Base-by-base conservation (phyloP, 208 protist genomes). In the Phytomonas sp. region DNA sequence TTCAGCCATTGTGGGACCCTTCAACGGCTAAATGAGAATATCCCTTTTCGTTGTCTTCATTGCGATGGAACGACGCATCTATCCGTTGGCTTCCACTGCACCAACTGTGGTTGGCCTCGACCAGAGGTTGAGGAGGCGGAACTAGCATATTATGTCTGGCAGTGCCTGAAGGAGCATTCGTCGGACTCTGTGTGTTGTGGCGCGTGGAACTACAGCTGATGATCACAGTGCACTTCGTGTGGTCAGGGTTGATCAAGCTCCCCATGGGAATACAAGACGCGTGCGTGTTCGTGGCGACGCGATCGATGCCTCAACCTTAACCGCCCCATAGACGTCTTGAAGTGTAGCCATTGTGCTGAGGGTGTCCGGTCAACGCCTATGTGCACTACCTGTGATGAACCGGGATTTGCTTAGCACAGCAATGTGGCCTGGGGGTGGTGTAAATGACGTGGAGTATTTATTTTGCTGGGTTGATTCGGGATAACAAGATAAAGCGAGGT, bases 121-220 rank as follows among this genome's bases (percentile, higher is more conserved):
- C 72, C 65, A 28, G 82, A 91, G 66, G n/a, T 94, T 32, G 60
- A 69, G 34, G 61, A 60, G 4, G 67, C 60, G 4, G 11, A 46
- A 3, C 60, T 64, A 4, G 23, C 73, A n/a, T 78, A 74, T 34
- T 81, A 74, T 51, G 79, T 92, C 1, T 94, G 89, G 87, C 75
- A 80, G 20, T 94, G 89, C 76, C 60, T 87, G 62, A 73, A 75
- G n/a, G 89, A 94, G 66, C 29, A 36, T 15, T 23, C n/a, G 4
- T 75, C 66, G 26, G 67, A 51, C 9, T 61, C 62, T 34, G 46
- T 60, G 11, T 11, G 71, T 37, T 94, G 89, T 72, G 84, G 84
- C 0, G 59, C 66, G 20, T 94, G 89, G 87, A 94, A 94, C 74
- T 92, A 94, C 71, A 83, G 86, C 76, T 94, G 89, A 85, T 60